phyloP scores from a whole-genome alignment of 331 rosid species.

The Erythrophleum ivorense region DNA sequence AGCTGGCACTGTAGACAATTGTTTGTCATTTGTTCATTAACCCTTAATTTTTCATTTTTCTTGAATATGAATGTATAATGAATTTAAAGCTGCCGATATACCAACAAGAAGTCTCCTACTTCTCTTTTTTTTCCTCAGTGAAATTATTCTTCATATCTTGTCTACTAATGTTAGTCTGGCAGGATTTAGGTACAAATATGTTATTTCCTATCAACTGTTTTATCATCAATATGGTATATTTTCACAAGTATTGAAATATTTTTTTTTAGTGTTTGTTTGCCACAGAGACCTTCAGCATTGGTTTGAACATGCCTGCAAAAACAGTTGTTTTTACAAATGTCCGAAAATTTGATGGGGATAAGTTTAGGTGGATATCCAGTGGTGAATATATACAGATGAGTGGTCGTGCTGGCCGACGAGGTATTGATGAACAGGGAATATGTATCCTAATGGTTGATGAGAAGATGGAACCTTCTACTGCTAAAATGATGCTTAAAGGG shows the following conservation, averaged over 20 bases:
- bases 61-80: not conserved
- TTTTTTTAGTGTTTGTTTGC: constrained; percentile 88
- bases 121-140: not conserved
- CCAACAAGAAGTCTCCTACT: not conserved
- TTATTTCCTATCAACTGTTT: not conserved
- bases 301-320: constrained; percentile 99
- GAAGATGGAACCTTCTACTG: constrained; percentile 93
- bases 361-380: constrained; percentile 94
- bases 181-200: not conserved
- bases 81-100: constrained; percentile 15
- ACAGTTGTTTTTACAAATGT: constrained; percentile 96
- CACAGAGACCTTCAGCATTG: constrained; percentile 98
- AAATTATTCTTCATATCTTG: constrained; percentile 17
- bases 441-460: constrained; percentile 98
- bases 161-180: constrained; percentile 22
- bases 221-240: not conserved
- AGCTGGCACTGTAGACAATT: not conserved
- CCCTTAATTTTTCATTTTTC: not conserved
- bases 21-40: not conserved
- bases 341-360: constrained; percentile 93
- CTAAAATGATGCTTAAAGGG: constrained; percentile 93
- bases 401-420: constrained; percentile 98
- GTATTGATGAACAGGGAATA: constrained; percentile 95
- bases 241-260: constrained; percentile 43
- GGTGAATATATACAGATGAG: constrained; percentile 99